Conservation (phyloP, 2,329 filamentous ascomycete species). For the Colletotrichum sp. region DNA sequence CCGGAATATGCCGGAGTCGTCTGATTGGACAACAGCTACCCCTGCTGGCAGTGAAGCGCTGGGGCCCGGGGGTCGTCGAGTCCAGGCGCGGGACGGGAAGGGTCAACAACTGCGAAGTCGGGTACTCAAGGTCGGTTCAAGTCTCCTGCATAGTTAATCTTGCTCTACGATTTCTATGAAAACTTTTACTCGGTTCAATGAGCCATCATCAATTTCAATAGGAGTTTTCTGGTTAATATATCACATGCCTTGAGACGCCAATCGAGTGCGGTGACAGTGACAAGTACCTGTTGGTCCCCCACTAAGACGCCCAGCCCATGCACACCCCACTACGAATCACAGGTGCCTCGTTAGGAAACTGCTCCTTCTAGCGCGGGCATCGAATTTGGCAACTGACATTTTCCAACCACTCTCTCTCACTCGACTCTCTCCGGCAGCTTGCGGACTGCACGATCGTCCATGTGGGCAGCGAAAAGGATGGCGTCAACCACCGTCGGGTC, state of each 20-base stretch:
- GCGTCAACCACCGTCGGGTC: constrained; percentile 54
- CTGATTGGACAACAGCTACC: constrained; percentile 16
- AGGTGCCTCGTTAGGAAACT: background rate
- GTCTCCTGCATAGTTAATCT: background rate
- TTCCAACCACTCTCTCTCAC: background rate
- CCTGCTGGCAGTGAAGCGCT: background rate
- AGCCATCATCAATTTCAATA: background rate
- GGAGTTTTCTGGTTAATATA: background rate
- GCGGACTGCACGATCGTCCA: constrained; percentile 5
- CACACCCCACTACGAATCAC: background rate
- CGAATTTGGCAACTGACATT: background rate
- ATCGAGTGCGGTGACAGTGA: background rate
- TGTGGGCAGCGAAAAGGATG: constrained; percentile 44
- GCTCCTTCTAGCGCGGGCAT: constrained; percentile 4
- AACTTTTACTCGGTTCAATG: background rate
- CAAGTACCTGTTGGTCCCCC: background rate
- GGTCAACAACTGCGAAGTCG: background rate
- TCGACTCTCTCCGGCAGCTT: background rate
- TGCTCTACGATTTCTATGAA: background rate
- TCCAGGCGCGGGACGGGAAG: background rate
- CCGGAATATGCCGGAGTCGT: constrained; percentile 3
- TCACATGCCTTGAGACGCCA: background rate
- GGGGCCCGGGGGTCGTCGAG: background rate
- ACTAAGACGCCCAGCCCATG: background rate
- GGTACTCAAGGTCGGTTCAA: background rate